phyloP scores from a whole-genome alignment of 345 rosid genomes.

The Isatis tinctoria region DNA sequence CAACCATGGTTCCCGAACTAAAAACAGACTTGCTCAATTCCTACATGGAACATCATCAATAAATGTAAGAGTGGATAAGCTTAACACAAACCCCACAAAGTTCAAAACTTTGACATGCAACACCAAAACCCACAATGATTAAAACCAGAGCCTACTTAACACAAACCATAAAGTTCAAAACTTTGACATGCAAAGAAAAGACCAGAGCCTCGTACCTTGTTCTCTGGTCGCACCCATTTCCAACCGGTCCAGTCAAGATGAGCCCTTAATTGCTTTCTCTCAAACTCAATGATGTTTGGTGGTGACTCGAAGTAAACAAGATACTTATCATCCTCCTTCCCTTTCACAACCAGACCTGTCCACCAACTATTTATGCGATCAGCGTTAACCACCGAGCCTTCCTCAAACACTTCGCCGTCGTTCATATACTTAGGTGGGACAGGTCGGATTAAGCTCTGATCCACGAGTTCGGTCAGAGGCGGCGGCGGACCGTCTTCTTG shows the following conservation, averaged over 20 bases:
- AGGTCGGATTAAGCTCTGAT: constrained; percentile 45
- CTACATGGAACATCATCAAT: not conserved
- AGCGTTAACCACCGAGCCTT: constrained; percentile 40
- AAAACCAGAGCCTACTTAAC: too few relatives aligned
- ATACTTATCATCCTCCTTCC: constrained; percentile 29
- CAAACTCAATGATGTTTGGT: constrained; percentile 45
- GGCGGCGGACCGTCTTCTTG: constrained; percentile 35
- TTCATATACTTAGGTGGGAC: constrained; percentile 33
- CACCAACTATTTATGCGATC: constrained; percentile 48
- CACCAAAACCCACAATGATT: too few relatives aligned
- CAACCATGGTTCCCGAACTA: not conserved
- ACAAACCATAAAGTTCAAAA: not conserved
- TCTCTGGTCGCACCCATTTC: constrained; percentile 42
- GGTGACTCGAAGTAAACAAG: constrained; percentile 49
- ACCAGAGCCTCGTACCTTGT: constrained; percentile 28
- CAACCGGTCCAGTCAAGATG: constrained; percentile 50
- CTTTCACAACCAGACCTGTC: constrained; percentile 50
- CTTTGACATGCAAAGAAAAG: not conserved
- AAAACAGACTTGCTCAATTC: not conserved
- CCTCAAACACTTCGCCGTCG: constrained; percentile 12
- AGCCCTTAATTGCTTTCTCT: constrained; percentile 41
- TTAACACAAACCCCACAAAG: not conserved
- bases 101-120: not conserved
- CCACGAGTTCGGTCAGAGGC: constrained; percentile 42
- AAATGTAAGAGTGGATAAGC: not conserved